Conservation (phyloP, 371 early-diverging fungal species). For the Quaeritorhiza haematococci region DNA sequence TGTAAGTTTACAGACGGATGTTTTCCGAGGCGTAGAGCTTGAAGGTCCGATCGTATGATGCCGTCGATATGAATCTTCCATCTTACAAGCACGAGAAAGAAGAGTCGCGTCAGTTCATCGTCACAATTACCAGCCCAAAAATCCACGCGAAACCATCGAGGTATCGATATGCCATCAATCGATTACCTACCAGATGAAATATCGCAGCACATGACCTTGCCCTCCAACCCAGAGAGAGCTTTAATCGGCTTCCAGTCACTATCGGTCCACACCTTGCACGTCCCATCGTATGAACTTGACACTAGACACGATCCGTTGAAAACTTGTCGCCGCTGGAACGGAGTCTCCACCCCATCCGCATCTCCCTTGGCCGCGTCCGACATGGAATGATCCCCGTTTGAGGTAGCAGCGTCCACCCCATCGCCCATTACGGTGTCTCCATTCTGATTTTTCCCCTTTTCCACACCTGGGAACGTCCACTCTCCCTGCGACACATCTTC, state of each 20-base stretch:
- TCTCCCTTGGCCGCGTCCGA: constrained; percentile 5
- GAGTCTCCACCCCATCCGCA: constrained; percentile 2
- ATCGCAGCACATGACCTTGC: constrained; percentile 87
- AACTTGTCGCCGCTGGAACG: constrained; percentile 20
- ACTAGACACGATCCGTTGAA: constrained; percentile 40
- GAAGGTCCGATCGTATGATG: constrained; percentile 90
- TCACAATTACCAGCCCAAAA: neutral
- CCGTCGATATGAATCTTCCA: constrained; percentile 75
- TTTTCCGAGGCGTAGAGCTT: constrained; percentile 78
- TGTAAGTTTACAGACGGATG: too few relatives aligned
- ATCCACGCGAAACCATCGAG: neutral
- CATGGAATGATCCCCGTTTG: constrained; percentile 4
- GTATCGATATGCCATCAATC: neutral
- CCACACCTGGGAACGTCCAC: constrained; percentile 8
- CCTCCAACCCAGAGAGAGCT: constrained; percentile 80
- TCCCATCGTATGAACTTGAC: constrained; percentile 80
- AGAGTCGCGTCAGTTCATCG: too few relatives aligned
- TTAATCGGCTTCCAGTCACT: constrained; percentile 89
- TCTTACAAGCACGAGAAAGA: constrained; percentile 41
- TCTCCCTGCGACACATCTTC: neutral
- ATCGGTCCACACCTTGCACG: constrained; percentile 87
- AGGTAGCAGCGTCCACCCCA: neutral
- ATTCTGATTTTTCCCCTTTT: too few relatives aligned
- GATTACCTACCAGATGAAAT: constrained; percentile 58
- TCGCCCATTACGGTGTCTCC: constrained; percentile 9